Evolutionary conservation across 352 stramenopile species (phyloP).

Genomic region (Phytophthora cryptogea): DNA sequence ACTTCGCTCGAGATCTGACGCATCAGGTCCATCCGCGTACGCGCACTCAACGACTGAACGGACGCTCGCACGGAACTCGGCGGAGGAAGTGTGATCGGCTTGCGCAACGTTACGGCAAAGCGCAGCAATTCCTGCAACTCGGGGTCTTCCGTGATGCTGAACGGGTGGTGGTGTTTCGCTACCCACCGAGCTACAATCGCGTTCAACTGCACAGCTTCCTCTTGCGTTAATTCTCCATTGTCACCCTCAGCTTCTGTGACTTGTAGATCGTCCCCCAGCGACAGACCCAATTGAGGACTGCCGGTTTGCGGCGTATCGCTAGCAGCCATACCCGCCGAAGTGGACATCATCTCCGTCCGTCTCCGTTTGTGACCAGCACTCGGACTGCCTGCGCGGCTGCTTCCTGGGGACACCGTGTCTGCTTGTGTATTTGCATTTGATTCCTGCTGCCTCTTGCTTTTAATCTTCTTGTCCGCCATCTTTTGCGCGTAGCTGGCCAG

Average conservation of each 20-base stretch:
- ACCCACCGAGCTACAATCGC: conserved; percentile 52
- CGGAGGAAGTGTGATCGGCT: conserved; percentile 36
- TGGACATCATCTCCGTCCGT: conserved; percentile 10
- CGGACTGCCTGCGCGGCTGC: conserved; percentile 2
- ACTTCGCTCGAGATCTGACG: conserved; percentile 50
- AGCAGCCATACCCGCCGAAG: not conserved
- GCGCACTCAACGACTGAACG: conserved; percentile 48
- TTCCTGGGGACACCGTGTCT: not conserved
- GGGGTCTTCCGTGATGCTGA: conserved; percentile 47
- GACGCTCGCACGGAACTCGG: conserved; percentile 48
- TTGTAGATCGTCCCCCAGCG: conserved; percentile 2
- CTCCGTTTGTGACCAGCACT: conserved; percentile 28
- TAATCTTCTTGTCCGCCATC: conserved; percentile 39
- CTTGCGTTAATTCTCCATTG: conserved; percentile 32
- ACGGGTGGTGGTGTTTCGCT: conserved; percentile 51
- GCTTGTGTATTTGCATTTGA: conserved; percentile 3
- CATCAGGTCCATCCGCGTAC: conserved; percentile 45
- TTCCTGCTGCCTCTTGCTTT: conserved; percentile 29
- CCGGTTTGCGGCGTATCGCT: conserved; percentile 3
- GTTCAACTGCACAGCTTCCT: conserved; percentile 50
- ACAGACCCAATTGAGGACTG: conserved; percentile 10
- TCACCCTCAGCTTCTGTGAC: conserved; percentile 1
- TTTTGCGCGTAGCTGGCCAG: conserved; percentile 48
- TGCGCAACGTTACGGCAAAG: conserved; percentile 44
- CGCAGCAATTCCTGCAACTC: conserved; percentile 52